Evolutionary conservation across 2,329 filamentous ascomycete genomes (phyloP).

Genomic region (Monascus ruber): DNA sequence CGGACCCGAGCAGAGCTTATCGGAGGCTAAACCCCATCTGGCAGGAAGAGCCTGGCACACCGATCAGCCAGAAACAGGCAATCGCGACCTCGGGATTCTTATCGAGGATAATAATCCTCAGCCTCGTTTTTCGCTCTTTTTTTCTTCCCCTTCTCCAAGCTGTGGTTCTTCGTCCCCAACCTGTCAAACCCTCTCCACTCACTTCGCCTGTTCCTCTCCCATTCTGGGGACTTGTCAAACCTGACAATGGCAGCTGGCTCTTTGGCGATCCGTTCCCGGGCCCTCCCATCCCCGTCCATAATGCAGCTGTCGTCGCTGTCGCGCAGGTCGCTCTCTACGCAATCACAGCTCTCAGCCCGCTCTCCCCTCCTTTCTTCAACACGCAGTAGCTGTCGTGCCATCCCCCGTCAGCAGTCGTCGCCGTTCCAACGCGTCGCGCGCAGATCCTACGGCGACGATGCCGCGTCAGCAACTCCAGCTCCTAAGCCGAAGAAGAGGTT

Average conservation of each 20-base stretch:
- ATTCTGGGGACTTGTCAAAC: too few species aligned
- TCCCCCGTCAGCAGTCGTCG: slow-evolving; percentile 4
- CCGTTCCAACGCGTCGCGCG: slow-evolving; percentile 28
- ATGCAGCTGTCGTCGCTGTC: slow-evolving; percentile 26
- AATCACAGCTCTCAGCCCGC: slow-evolving; percentile 12
- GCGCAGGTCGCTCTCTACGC: slow-evolving; percentile 24
- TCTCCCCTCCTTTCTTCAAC: slow-evolving; percentile 6
- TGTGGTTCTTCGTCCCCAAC: too few species aligned
- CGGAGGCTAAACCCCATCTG: too few species aligned
- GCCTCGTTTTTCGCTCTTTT: too few species aligned
- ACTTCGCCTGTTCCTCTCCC: too few species aligned
- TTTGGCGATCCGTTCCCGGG: slow-evolving; percentile 22
- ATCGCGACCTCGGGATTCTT: too few species aligned
- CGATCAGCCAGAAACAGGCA: too few species aligned
- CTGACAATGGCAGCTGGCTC: slow-evolving; percentile 25
- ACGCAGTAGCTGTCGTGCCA: background rate
- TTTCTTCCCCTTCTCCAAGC: too few species aligned
- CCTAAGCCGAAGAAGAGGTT: slow-evolving; percentile 49
- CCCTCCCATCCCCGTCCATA: slow-evolving; percentile 16
- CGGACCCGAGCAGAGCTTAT: too few species aligned
- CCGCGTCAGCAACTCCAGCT: slow-evolving; percentile 14
- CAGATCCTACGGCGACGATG: slow-evolving; percentile 41
- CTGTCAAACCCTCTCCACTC: too few species aligned
- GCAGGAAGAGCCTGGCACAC: too few species aligned
- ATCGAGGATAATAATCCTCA: too few species aligned